These are phyloP conservation scores for Selaginella moellendorffii DNA, from an alignment of 75 land plant genomes.

Conservation along the genomic window DNA sequence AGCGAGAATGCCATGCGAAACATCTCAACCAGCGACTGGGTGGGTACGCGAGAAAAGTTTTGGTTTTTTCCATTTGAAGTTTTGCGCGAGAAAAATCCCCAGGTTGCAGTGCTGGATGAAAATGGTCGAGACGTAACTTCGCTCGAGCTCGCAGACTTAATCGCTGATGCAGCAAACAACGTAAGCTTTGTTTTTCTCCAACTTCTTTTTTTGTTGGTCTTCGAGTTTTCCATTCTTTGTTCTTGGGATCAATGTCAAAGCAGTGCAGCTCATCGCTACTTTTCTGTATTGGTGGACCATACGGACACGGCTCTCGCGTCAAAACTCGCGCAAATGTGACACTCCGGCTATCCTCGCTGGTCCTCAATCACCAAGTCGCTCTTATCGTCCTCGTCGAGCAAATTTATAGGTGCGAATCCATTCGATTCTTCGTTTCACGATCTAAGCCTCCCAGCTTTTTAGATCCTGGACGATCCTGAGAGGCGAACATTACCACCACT, in stretches of 20 bases:
- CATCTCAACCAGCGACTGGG: not conserved
- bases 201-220: not conserved
- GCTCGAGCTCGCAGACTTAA: not conserved
- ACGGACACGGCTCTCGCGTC: constrained; percentile 72
- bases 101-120: not conserved
- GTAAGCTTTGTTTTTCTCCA: not conserved
- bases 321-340: constrained; percentile 55
- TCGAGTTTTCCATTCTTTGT: not conserved
- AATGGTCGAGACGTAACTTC: not conserved
- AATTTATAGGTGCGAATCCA: constrained; percentile 50
- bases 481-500: constrained; percentile 61
- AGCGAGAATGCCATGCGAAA: not conserved
- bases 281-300: constrained; percentile 94
- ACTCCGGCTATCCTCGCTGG: constrained; percentile 72
- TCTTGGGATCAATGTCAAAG: not conserved
- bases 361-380: constrained; percentile 82
- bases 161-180: not conserved
- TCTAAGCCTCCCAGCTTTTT: not conserved
- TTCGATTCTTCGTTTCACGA: not conserved
- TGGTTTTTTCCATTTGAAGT: not conserved
- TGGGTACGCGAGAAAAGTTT: not conserved
- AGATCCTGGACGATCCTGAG: constrained; percentile 46
- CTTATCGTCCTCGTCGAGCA: constrained; percentile 78
- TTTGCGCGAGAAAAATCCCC: not conserved
- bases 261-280: constrained; percentile 53